Percentiles rank a stretch among this genome's conserved stretches.
phyloP scores from a whole-genome alignment of 2,329 filamentous ascomycete species.

The Diaporthe velutina region DNA sequence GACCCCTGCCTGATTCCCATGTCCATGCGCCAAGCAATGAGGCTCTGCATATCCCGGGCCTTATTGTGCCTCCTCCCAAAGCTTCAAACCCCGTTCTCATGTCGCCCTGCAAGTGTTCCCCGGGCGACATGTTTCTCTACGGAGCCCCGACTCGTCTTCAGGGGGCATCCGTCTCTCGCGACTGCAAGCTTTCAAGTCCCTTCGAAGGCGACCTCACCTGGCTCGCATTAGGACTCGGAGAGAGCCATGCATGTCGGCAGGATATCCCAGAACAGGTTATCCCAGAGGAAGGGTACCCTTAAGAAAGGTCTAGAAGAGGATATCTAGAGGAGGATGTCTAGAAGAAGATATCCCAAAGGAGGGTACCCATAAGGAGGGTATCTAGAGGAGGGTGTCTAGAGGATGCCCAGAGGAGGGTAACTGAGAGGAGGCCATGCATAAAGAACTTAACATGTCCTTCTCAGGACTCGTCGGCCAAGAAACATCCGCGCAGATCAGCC shows the following conservation, averaged over 20 bases:
- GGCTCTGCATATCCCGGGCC: neutral
- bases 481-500: neutral
- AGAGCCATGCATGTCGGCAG: neutral
- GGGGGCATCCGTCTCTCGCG: neutral
- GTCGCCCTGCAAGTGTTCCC: neutral
- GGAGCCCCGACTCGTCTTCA: neutral
- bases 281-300: too few species aligned
- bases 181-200: neutral
- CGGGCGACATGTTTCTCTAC: neutral
- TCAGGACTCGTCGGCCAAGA: neutral
- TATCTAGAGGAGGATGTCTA: too few species aligned
- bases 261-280: too few species aligned
- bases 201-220: too few species aligned
- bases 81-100: neutral
- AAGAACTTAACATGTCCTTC: neutral
- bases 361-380: too few species aligned
- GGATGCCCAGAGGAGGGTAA: too few species aligned
- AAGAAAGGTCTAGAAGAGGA: too few species aligned
- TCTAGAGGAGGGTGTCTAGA: too few species aligned
- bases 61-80: neutral
- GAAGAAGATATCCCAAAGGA: too few species aligned
- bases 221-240: neutral
- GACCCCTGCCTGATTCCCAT: neutral
- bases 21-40: conserved; percentile 16
- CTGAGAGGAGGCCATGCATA: neutral